Base-by-base conservation (phyloP, 108 stramenopile species). In the Aurantiochytrium sp. region DNA sequence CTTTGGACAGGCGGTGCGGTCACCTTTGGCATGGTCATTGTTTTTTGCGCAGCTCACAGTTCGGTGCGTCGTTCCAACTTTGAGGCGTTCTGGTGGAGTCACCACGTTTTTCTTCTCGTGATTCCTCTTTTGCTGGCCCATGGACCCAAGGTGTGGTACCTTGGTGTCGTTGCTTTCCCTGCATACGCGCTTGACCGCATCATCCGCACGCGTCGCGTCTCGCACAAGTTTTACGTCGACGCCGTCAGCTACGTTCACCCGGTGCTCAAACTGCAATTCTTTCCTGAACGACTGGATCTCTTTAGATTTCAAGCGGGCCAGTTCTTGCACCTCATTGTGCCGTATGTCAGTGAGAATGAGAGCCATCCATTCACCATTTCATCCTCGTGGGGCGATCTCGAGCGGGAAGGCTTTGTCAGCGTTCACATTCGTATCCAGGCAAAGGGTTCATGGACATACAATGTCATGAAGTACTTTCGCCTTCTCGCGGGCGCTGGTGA, bases 291-390 rank as follows among this genome's bases (percentile, higher is more conserved):
- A 60, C 90, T 88, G 59, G 89, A 89, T 23, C 89, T 88, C 76
- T 91, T 93, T 28, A 19, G 59, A 18, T 93, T 93, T 58, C 87
- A 88, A 59, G 92, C 91, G 87, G 92, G 92, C 18, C 91, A 91
- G 72, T 93, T 91, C 87, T 18, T 93, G 25, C 88, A 90, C 58
- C 45, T 93, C 44, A 76, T 59, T 60, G 90, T 87, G 43, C 92
- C 92, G 25, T 47, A 47, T 44, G 45, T 93, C 42, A 88, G 47
- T 49, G 44, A 29, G 43, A 55, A 88, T 47, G 91, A 91, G 88
- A 91, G 91, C 87, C 92, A 93, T 59, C 92, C 92, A 5, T 91
- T 93, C 64, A 93, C 92, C 44, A 93, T 93, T 28, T 72, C 64
- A 16, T 72, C 64, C 6, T 72, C 91, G 10, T 28, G 44, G 5